Base-by-base conservation (phyloP, 2,329 filamentous ascomycete genomes). In the Thelonectria discophora region DNA sequence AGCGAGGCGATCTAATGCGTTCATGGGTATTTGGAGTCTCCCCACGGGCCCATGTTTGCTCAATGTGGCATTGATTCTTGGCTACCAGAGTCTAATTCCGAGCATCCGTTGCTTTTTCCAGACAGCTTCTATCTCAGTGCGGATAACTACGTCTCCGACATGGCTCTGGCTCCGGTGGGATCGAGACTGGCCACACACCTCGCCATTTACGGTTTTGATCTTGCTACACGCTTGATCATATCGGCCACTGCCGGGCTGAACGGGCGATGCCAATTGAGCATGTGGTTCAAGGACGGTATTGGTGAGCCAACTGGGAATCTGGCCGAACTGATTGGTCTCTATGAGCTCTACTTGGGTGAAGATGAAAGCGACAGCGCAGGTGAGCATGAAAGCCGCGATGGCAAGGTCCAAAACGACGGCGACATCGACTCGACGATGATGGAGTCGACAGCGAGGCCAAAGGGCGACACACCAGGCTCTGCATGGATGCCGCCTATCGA, bases 31-130 rank as follows among this genome's bases (percentile, higher is more conserved):
- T 1, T 63, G 2, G 3, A 20, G 24, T 63, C 63, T 47, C 27
- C 68, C 9, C 63, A 66, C 32, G 56, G 55, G 15, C 60, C 65
- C 1, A 58, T 69, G 3, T 58, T 63, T 2, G 57, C 46, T 0
- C 61, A 65, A 10, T 68, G 63, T 30, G 34, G 52, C 6, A 0
- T 6, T 6, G 21, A 45, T 39, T 21, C 32, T 7, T 49, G 43
- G 37, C 52, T 67, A 2, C 18, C 49, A 37, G 11, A 55, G 5
- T 47, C 48, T 47, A 40, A 55, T 58, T 10, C 20, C 3, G 7
- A 20, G 18, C 51, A 10, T 1, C 20, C 48, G n/a, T 15, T 58
- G 9, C 30, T 65, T 30, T 63, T 20, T 13, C 62, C 62, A 11
- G 63, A 65, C 7, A 61, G 5, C 17, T 3, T 63, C 34, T 63